Base-by-base conservation (phyloP, 768 basidiomycete genomes). In the Sistotremastrum niveocremeum region DNA sequence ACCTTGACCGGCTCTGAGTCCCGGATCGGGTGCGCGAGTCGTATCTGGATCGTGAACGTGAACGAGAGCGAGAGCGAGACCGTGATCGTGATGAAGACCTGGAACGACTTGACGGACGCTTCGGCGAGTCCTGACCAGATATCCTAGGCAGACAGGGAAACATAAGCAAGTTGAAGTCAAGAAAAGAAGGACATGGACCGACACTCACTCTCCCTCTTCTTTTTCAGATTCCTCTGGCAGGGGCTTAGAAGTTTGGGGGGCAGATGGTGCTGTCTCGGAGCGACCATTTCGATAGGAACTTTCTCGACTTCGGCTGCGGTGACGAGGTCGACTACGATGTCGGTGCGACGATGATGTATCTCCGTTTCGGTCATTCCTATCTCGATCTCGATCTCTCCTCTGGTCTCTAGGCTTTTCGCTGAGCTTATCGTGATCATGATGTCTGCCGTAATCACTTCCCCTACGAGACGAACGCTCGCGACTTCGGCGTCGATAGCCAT, bases 131-230 rank as follows among this genome's bases (percentile, higher is more conserved):
- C 37, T 67, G 67, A 40, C 82, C 81, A 5, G 83, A 86, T 52
- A 84, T 81, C 60, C 84, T 86, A 49, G 29, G 6, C 36, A n/a
- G 35, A 34, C 12, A 48, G 37, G 47, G 34, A 37, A 48, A 54
- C 40, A 56, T 45, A 51, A 36, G 43, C 40, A 44, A 33, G 42
- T 52, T 47, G 47, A 44, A 10, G 47, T 12, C 39, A 6, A 35
- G 37, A 37, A 51, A 42, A 39, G 34, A 41, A 11, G 37, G 46
- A 44, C 51, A 44, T 41, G 28, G 7, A 39, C 36, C 60, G 61
- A 69, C 55, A 90, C 90, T 84, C 65, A 93, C 88, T 94, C 90
- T 71, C 85, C 89, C 72, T 93, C 90, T 67, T 90, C 85, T 60
- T 64, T 81, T 53, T 87, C 85, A 8, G 76, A 74, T 44, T 73